These are phyloP conservation scores for Boletus rubroflammeus DNA, from an alignment of 768 basidiomycete species.

Conservation along the genomic window DNA sequence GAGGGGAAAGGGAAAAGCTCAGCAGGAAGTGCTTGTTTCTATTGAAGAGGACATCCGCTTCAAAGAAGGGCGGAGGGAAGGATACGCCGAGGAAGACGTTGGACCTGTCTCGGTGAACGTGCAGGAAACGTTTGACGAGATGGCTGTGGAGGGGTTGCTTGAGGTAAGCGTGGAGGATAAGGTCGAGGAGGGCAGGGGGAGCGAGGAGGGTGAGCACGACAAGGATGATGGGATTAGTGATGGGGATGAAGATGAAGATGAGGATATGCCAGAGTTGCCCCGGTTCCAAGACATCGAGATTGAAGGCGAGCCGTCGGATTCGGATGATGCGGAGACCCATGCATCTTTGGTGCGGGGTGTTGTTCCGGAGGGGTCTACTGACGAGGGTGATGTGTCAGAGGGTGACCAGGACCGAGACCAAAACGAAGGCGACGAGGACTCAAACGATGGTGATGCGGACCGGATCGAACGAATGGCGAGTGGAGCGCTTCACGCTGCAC, in stretches of 20 bases:
- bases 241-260: not conserved
- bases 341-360: slow-evolving; percentile 5
- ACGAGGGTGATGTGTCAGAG: not conserved
- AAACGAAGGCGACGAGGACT: not conserved
- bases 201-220: not conserved
- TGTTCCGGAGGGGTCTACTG: not conserved
- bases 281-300: slow-evolving; percentile 10
- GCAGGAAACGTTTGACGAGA: slow-evolving; percentile 18
- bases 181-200: not conserved
- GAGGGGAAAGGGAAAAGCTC: slow-evolving; percentile 8
- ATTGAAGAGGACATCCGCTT: slow-evolving; percentile 7
- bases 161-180: not conserved
- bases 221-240: not conserved
- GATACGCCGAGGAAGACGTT: not conserved
- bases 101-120: not conserved
- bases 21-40: not conserved
- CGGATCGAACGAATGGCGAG: slow-evolving; percentile 17
- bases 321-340: slow-evolving; percentile 31
- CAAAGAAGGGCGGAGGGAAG: not conserved
- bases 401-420: not conserved
- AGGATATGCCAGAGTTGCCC: not conserved
- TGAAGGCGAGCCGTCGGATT: slow-evolving; percentile 19
- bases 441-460: slow-evolving; percentile 5
- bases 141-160: slow-evolving; percentile 23
- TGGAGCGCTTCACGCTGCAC: not conserved